These are phyloP conservation scores for Amylocarpus encephaloides DNA, from an alignment of 2,329 filamentous ascomycete species.

Conservation along the genomic window DNA sequence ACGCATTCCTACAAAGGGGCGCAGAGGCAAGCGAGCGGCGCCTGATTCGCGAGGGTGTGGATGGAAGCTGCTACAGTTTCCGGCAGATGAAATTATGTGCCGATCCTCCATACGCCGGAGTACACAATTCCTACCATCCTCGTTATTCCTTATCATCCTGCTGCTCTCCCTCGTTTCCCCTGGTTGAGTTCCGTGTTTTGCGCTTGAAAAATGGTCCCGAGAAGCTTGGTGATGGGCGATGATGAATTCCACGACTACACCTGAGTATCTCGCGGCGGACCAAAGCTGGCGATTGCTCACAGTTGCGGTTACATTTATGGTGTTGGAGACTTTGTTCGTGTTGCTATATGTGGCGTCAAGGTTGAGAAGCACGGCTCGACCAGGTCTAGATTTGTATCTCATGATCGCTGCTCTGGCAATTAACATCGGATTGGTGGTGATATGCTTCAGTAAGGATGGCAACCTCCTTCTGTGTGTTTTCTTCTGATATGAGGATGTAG, in stretches of 20 bases:
- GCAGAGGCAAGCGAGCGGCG: not conserved
- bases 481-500: not conserved
- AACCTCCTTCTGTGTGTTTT: not conserved
- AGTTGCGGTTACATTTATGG: not conserved
- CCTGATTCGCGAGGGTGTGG: not conserved
- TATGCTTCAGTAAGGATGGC: not conserved
- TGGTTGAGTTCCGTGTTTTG: not conserved
- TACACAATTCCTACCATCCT: not conserved
- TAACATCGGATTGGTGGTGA: not conserved
- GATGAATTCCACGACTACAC: not conserved
- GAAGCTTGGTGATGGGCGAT: not conserved
- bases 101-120: not conserved
- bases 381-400: not conserved
- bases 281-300: not conserved
- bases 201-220: not conserved
- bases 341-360: not conserved
- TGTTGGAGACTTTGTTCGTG: not conserved
- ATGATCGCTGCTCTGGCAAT: not conserved
- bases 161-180: too few species aligned
- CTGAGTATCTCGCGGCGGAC: conserved; percentile 1
- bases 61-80: not conserved
- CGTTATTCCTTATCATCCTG: not conserved
- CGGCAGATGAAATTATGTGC: not conserved
- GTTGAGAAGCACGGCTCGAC: not conserved
- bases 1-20: not conserved